Evolutionary conservation across 208 protist genomes (phyloP).

Genomic region (Acanthamoeba triangularis): DNA sequence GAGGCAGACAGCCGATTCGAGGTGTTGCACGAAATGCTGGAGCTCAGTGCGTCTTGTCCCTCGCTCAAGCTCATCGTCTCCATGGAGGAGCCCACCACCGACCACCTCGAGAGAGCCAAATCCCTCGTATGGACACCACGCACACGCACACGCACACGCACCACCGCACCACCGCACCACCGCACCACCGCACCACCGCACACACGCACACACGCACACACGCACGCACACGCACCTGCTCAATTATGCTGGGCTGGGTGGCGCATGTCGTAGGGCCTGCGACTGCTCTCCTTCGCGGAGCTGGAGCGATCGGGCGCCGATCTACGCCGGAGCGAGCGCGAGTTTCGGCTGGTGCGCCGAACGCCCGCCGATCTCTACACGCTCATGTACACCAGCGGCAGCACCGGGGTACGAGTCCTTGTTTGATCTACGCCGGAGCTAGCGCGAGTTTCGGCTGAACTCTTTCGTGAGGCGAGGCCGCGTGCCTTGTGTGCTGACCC

Average conservation of each 20-base stretch:
- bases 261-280: background rate
- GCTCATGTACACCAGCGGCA: slow-evolving; percentile 69
- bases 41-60: background rate
- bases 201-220: background rate
- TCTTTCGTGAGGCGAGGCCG: background rate
- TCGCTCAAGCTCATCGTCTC: slow-evolving; percentile 30
- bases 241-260: background rate
- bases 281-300: background rate
- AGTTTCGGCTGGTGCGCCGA: background rate
- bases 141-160: too few relatives aligned
- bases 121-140: background rate
- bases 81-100: background rate
- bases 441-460: background rate
- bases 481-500: too few relatives aligned
- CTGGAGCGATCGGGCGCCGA: background rate
- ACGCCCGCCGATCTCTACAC: background rate
- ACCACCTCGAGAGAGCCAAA: background rate
- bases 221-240: too few relatives aligned
- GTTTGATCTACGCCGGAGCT: background rate
- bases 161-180: background rate
- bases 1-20: background rate
- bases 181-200: background rate
- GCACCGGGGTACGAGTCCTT: slow-evolving; percentile 15
- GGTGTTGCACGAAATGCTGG: slow-evolving; percentile 15
- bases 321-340: background rate